phyloP scores from a whole-genome alignment of 2,329 filamentous ascomycete species.

The Zelopaecilomyces penicillatus region DNA sequence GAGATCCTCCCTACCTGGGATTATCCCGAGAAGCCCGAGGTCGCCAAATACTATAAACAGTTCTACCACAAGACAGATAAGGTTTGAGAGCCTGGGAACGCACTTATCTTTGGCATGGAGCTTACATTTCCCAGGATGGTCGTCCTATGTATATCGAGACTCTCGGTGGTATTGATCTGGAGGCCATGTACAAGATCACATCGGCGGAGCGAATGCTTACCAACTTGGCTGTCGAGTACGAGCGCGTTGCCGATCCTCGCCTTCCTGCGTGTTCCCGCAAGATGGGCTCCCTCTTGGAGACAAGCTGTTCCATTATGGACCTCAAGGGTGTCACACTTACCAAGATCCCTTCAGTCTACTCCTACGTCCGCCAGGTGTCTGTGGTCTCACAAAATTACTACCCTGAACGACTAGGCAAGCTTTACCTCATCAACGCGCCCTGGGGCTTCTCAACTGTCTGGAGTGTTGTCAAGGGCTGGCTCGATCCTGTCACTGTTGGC shows the following conservation, averaged over 20 bases:
- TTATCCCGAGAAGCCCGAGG: slow-evolving; percentile 74
- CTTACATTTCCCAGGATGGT: slow-evolving; percentile 58
- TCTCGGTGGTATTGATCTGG: slow-evolving; percentile 86
- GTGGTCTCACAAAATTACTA: slow-evolving; percentile 98
- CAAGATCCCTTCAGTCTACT: slow-evolving; percentile 76
- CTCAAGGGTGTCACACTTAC: slow-evolving; percentile 84
- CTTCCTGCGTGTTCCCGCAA: slow-evolving; percentile 94
- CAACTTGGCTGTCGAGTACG: slow-evolving; percentile 96
- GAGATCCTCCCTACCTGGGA: slow-evolving; percentile 72
- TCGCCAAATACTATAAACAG: slow-evolving; percentile 91
- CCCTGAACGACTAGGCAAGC: slow-evolving; percentile 87
- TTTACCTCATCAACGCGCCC: slow-evolving; percentile 96
- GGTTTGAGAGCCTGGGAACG: slow-evolving; percentile 29
- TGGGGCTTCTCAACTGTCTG: slow-evolving; percentile 91
- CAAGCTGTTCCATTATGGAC: slow-evolving; percentile 97
- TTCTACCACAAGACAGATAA: slow-evolving; percentile 98
- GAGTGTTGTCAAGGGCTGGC: slow-evolving; percentile 80
- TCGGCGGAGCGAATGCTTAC: slow-evolving; percentile 87
- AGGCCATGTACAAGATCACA: slow-evolving; percentile 86
- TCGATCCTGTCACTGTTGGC: slow-evolving; percentile 90
- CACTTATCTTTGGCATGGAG: not conserved
- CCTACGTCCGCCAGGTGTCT: slow-evolving; percentile 77
- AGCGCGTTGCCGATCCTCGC: slow-evolving; percentile 87
- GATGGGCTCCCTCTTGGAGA: slow-evolving; percentile 81
- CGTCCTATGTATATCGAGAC: slow-evolving; percentile 96